A percentile compares a stretch with the other conserved stretches of the same genome.
Evolutionary conservation across 352 stramenopile genomes (phyloP).

Genomic region (Pythium monospermum): DNA sequence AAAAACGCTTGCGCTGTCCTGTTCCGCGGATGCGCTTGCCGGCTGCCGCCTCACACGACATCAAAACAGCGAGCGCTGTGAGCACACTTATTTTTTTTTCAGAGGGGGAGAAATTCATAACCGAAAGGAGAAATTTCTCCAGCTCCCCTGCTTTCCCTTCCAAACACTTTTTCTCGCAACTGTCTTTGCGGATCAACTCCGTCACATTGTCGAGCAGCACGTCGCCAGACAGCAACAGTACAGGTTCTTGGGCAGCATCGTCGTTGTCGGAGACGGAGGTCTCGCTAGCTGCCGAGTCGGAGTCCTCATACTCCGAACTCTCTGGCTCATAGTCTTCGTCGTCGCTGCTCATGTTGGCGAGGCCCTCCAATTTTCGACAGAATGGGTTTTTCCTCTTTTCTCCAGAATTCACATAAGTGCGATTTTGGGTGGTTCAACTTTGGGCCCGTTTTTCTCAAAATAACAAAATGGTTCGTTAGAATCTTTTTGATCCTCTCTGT

Average conservation of each 20-base stretch:
- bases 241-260: not conserved
- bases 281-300: not conserved
- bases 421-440: too few relatives aligned
- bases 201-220: not conserved
- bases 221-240: not conserved
- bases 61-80: not conserved
- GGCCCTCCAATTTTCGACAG: not conserved
- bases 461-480: too few relatives aligned
- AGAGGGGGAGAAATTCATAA: not conserved
- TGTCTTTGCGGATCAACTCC: not conserved
- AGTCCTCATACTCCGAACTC: not conserved
- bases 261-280: not conserved
- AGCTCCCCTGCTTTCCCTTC: not conserved
- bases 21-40: not conserved
- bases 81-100: not conserved
- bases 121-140: not conserved
- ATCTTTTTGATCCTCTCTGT: too few relatives aligned
- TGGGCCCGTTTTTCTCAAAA: too few relatives aligned
- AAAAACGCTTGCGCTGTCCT: constrained; percentile 1
- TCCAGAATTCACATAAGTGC: too few relatives aligned
- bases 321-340: not conserved
- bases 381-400: not conserved
- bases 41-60: not conserved
- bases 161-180: not conserved
- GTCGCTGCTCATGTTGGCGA: not conserved